Conservation (phyloP, 305 asterid species). For the Fraxinus dipetala region DNA sequence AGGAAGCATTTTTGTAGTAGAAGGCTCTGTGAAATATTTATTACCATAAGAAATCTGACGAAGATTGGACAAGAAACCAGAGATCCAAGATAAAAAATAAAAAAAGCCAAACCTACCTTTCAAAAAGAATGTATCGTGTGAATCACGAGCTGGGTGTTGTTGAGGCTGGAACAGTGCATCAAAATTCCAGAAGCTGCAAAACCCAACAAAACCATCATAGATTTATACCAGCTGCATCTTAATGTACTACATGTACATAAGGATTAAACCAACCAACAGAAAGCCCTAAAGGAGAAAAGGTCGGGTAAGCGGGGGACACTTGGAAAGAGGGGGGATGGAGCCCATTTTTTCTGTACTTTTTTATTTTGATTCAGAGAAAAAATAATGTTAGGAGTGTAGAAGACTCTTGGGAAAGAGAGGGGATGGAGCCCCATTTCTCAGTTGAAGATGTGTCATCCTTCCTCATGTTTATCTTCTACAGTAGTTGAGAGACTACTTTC, state of each 20-base stretch:
- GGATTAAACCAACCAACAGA: not conserved
- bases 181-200: constrained; percentile 90
- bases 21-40: constrained; percentile 56
- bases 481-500: not conserved
- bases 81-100: constrained; percentile 9
- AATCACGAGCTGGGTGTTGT: constrained; percentile 98
- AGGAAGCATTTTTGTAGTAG: constrained; percentile 69
- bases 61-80: constrained; percentile 1
- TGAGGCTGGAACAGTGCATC: constrained; percentile 97
- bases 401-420: not conserved
- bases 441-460: not conserved
- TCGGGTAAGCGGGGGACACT: not conserved
- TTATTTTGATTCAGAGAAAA: not conserved
- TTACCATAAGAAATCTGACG: constrained; percentile 20
- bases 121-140: constrained; percentile 89
- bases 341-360: not conserved
- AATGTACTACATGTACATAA: not conserved
- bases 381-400: not conserved
- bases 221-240: not conserved
- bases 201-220: not conserved
- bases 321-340: not conserved
- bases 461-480: not conserved
- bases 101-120: constrained; percentile 49
- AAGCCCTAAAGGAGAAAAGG: not conserved
- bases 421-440: not conserved